These are phyloP conservation scores for Penicillium canescens DNA, from an alignment of 495 filamentous ascomycete genomes.

Conservation along the genomic window DNA sequence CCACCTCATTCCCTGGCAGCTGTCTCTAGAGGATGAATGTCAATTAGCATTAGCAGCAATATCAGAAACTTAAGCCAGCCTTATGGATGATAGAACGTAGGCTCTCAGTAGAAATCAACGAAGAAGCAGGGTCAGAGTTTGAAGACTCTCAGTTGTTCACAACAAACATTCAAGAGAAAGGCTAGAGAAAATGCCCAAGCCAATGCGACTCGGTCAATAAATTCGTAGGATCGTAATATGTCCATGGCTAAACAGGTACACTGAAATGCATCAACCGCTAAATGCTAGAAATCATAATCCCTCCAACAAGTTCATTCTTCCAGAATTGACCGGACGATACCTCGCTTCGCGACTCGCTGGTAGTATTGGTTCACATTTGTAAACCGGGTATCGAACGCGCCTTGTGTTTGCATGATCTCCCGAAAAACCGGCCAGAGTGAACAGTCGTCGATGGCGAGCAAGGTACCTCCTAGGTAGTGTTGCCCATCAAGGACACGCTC, in stretches of 20 bases:
- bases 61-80: background rate
- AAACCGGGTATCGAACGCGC: constrained; percentile 32
- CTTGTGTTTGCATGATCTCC: constrained; percentile 46
- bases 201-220: background rate
- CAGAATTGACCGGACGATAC: constrained; percentile 48
- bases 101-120: too few relatives aligned
- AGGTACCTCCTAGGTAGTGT: constrained; percentile 57
- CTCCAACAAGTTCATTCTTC: constrained; percentile 23
- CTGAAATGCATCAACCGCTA: background rate
- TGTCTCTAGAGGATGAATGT: constrained; percentile 20
- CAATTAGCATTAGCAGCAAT: too few relatives aligned
- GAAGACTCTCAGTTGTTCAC: too few relatives aligned
- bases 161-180: constrained; percentile 1
- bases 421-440: constrained; percentile 71
- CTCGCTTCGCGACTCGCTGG: constrained; percentile 47
- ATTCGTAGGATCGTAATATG: constrained; percentile 12
- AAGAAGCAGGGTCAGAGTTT: too few relatives aligned
- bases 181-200: background rate
- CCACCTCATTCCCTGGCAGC: constrained; percentile 29
- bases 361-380: constrained; percentile 56
- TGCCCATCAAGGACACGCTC: constrained; percentile 45
- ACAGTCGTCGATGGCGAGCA: constrained; percentile 66
- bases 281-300: background rate
- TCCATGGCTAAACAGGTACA: constrained; percentile 12
- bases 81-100: too few relatives aligned